A percentile compares a stretch with the other conserved stretches of the same genome.
phyloP scores from a whole-genome alignment of 2,329 filamentous ascomycete species.

The Pyricularia sp. region DNA sequence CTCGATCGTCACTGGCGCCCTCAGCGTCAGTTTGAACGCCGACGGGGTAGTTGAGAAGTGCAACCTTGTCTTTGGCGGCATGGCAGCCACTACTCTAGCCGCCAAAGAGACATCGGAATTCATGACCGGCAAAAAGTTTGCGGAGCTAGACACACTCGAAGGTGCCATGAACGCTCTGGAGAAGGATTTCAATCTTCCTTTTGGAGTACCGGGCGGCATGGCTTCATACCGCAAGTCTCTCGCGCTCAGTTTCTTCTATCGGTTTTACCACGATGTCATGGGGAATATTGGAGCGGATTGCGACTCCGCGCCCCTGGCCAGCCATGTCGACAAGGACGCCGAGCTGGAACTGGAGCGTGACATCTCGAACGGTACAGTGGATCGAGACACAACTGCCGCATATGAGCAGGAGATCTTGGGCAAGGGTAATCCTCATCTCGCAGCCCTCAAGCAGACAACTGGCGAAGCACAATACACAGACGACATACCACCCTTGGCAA shows the following conservation, averaged over 20 bases:
- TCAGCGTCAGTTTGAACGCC: slow-evolving; percentile 56
- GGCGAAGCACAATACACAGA: slow-evolving; percentile 95
- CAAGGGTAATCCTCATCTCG: slow-evolving; percentile 74
- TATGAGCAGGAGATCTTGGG: slow-evolving; percentile 78
- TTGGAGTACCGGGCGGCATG: slow-evolving; percentile 93
- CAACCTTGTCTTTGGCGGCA: slow-evolving; percentile 82
- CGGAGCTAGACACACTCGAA: slow-evolving; percentile 72
- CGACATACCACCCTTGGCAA: slow-evolving; percentile 75
- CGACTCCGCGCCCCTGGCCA: neutral
- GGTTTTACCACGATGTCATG: slow-evolving; percentile 86
- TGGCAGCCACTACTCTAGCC: slow-evolving; percentile 84
- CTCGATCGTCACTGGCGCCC: slow-evolving; percentile 83
- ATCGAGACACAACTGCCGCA: slow-evolving; percentile 58
- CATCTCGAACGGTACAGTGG: slow-evolving; percentile 69
- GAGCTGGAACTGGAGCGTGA: slow-evolving; percentile 74
- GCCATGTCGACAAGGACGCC: slow-evolving; percentile 54
- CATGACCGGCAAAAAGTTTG: slow-evolving; percentile 64
- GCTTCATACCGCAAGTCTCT: slow-evolving; percentile 87
- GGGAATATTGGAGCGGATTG: slow-evolving; percentile 36
- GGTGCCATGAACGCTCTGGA: slow-evolving; percentile 84
- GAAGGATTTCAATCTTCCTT: slow-evolving; percentile 74
- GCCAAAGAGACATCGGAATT: slow-evolving; percentile 68
- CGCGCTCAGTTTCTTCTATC: slow-evolving; percentile 89
- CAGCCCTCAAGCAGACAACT: slow-evolving; percentile 84
- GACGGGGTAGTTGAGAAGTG: slow-evolving; percentile 59